Evolutionary conservation across 345 rosid species (phyloP).

Genomic region (Eucalyptus cloeziana): DNA sequence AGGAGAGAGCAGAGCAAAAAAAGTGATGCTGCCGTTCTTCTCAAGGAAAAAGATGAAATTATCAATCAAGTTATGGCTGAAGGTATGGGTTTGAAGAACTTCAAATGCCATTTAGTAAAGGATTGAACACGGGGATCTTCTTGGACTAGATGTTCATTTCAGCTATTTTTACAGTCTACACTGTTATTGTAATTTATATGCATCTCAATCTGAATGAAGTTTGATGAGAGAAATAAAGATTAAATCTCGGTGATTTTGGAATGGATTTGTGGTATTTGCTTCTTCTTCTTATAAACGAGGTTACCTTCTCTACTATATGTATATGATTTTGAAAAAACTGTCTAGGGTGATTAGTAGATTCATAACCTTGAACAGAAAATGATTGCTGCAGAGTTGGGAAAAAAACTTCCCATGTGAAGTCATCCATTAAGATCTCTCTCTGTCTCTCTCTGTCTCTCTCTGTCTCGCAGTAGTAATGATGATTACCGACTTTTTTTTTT

Average conservation of each 20-base stretch:
- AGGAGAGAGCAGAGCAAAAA: slow-evolving; percentile 90
- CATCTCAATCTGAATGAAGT: neutral
- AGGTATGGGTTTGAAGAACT: slow-evolving; percentile 42
- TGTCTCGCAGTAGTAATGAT: neutral
- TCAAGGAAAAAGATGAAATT: slow-evolving; percentile 98
- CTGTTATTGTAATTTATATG: neutral
- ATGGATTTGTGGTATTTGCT: neutral
- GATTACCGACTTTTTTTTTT: neutral
- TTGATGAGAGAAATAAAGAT: neutral
- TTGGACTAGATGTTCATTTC: neutral
- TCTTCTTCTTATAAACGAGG: neutral
- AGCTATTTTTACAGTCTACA: neutral
- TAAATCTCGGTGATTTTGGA: neutral
- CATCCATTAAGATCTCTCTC: neutral
- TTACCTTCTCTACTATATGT: neutral
- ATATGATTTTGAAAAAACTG: neutral
- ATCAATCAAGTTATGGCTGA: slow-evolving; percentile 99
- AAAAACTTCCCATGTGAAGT: neutral
- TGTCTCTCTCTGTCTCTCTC: neutral
- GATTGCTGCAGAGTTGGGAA: neutral
- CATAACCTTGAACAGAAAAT: neutral
- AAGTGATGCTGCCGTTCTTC: slow-evolving; percentile 96
- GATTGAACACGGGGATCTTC: neutral
- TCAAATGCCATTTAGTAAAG: neutral
- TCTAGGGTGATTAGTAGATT: neutral